phyloP scores from a whole-genome alignment of 2,329 filamentous ascomycete genomes.

The Sporothrix variecibatus region DNA sequence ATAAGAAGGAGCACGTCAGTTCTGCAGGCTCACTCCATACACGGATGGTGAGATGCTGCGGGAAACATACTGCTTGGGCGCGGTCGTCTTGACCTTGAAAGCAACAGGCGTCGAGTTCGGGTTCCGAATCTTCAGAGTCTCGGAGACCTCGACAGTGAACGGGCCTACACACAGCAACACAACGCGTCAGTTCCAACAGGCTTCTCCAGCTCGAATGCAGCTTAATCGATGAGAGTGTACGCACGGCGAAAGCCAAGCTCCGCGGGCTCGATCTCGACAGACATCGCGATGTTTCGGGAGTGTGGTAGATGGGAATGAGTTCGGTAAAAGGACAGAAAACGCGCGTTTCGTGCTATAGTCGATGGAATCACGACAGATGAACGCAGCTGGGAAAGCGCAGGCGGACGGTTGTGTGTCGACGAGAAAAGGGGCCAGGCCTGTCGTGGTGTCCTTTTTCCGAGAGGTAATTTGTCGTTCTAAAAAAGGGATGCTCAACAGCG shows the following conservation, averaged over 20 bases:
- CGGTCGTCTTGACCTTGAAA: conserved; percentile 96
- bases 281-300: conserved; percentile 62
- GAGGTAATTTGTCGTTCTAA: neutral
- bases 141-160: conserved; percentile 66
- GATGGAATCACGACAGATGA: neutral
- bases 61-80: conserved; percentile 83
- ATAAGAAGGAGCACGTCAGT: conserved; percentile 29
- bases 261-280: conserved; percentile 85
- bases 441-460: conserved; percentile 2
- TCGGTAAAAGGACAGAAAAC: neutral
- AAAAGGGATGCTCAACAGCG: conserved; percentile 3
- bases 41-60: neutral
- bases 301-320: neutral
- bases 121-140: conserved; percentile 66
- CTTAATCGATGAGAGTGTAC: conserved; percentile 41
- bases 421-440: conserved; percentile 8
- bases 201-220: neutral
- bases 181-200: neutral
- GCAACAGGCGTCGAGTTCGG: conserved; percentile 63
- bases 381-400: neutral
- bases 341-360: neutral
- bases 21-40: no score
- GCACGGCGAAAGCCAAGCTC: conserved; percentile 94
- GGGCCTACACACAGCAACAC: conserved; percentile 51
- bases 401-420: neutral